Conservation (phyloP, 495 filamentous ascomycete genomes). For the Lindgomyces ingoldianus region DNA sequence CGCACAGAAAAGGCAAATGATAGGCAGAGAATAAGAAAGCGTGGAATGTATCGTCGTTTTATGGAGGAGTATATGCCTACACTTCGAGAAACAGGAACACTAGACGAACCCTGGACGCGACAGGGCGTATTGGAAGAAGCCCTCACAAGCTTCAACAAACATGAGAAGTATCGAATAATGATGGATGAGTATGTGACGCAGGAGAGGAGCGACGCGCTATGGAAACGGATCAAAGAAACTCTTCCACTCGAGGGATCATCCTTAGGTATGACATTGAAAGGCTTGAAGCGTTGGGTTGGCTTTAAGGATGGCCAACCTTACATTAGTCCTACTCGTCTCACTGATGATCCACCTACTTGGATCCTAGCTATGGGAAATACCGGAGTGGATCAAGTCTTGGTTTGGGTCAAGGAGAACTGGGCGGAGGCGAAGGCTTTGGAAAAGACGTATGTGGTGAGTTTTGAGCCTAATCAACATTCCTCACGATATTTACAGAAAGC, state of each 20-base stretch:
- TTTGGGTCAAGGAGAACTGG: conserved; percentile 31
- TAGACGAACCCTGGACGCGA: conserved; percentile 17
- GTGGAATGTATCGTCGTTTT: conserved; percentile 55
- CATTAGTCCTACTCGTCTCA: conserved; percentile 2
- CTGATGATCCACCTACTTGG: conserved; percentile 14
- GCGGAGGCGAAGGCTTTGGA: conserved; percentile 15
- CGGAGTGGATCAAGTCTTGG: background rate
- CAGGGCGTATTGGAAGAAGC: conserved; percentile 33
- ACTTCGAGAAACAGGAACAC: background rate
- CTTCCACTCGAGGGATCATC: conserved; percentile 19
- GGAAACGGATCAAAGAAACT: conserved; percentile 25
- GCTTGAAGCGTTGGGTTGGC: conserved; percentile 30
- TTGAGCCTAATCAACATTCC: background rate
- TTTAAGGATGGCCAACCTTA: conserved; percentile 31
- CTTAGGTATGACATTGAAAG: conserved; percentile 18
- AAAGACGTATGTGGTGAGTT: conserved; percentile 9
- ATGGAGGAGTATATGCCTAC: conserved; percentile 51
- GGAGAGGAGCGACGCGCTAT: conserved; percentile 23
- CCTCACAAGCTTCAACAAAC: conserved; percentile 36
- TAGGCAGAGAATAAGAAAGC: conserved; percentile 49
- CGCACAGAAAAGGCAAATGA: conserved; percentile 53
- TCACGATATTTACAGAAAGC: too few relatives aligned
- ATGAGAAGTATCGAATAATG: conserved; percentile 33
- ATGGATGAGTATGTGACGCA: conserved; percentile 13
- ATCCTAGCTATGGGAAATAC: background rate